Conservation (phyloP, 345 rosid species). For the Aethionema arabicum region DNA sequence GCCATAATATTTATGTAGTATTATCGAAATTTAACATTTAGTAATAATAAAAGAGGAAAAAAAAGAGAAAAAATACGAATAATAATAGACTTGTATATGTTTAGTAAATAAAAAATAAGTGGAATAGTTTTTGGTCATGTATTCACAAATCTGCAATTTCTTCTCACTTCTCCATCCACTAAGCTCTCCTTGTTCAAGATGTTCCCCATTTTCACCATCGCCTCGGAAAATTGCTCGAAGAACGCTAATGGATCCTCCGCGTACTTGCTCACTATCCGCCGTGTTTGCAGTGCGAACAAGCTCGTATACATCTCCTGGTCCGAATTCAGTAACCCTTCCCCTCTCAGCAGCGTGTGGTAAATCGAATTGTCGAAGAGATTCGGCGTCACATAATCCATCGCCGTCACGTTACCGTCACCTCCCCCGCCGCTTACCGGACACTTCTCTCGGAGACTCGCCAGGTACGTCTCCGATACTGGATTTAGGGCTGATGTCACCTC, state of each 20-base stretch:
- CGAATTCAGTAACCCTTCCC: conserved; percentile 69
- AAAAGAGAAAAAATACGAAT: too few species aligned
- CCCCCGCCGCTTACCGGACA: conserved; percentile 58
- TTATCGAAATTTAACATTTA: too few species aligned
- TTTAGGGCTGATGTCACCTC: conserved; percentile 44
- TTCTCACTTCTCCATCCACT: conserved; percentile 70
- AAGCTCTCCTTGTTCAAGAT: conserved; percentile 62
- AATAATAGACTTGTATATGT: too few species aligned
- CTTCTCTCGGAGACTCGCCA: conserved; percentile 41
- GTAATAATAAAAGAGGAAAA: too few species aligned
- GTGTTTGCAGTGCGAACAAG: conserved; percentile 55
- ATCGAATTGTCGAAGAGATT: conserved; percentile 71
- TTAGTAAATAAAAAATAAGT: too few species aligned
- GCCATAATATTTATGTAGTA: too few species aligned
- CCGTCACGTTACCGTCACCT: conserved; percentile 58
- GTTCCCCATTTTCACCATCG: conserved; percentile 92
- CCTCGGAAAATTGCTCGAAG: conserved; percentile 74
- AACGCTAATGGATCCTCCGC: conserved; percentile 63
- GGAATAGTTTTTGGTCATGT: conserved; percentile 31
- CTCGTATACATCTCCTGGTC: conserved; percentile 84
- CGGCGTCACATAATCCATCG: conserved; percentile 74
- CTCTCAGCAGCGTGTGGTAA: conserved; percentile 52
- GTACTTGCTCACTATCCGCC: conserved; percentile 54
- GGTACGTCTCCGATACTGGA: conserved; percentile 40
- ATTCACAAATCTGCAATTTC: conserved; percentile 78